A percentile compares a stretch with the other conserved stretches of the same genome.
These are phyloP conservation scores for Aureobasidium sp. DNA, from an alignment of 2,329 filamentous ascomycete genomes.

Conservation along the genomic window DNA sequence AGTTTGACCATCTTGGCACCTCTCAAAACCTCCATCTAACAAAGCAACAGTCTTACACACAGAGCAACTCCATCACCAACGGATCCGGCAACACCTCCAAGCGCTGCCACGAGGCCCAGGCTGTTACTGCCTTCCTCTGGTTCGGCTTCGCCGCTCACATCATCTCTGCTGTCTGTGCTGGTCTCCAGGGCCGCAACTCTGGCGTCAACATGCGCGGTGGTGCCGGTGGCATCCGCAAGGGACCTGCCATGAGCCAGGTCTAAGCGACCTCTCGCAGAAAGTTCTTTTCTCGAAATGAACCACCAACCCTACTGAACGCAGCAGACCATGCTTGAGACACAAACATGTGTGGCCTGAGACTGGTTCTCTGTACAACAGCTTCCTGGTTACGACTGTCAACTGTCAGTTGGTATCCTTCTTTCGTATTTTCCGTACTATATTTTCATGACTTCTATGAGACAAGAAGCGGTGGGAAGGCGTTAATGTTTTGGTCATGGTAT, in stretches of 20 bases:
- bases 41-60: slow-evolving; percentile 27
- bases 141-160: slow-evolving; percentile 61
- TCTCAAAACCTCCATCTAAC: background rate
- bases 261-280: slow-evolving; percentile 26
- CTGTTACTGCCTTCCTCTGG: slow-evolving; percentile 68
- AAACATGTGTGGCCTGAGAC: background rate
- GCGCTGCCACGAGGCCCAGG: slow-evolving; percentile 68
- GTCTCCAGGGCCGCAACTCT: slow-evolving; percentile 45
- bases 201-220: slow-evolving; percentile 39
- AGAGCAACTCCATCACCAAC: slow-evolving; percentile 33
- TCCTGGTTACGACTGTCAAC: background rate
- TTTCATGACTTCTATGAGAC: slow-evolving; percentile 7
- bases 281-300: slow-evolving; percentile 10
- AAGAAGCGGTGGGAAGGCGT: slow-evolving; percentile 5
- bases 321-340: background rate
- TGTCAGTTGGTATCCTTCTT: background rate
- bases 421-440: slow-evolving; percentile 10
- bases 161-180: slow-evolving; percentile 47
- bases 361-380: background rate
- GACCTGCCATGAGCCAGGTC: slow-evolving; percentile 49
- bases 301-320: background rate
- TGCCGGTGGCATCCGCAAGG: slow-evolving; percentile 36
- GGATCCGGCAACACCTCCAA: slow-evolving; percentile 47
- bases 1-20: slow-evolving; percentile 20
- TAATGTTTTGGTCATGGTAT: background rate